Conservation (phyloP, 2,329 filamentous ascomycete genomes). For the Tricladium varicosporioides region DNA sequence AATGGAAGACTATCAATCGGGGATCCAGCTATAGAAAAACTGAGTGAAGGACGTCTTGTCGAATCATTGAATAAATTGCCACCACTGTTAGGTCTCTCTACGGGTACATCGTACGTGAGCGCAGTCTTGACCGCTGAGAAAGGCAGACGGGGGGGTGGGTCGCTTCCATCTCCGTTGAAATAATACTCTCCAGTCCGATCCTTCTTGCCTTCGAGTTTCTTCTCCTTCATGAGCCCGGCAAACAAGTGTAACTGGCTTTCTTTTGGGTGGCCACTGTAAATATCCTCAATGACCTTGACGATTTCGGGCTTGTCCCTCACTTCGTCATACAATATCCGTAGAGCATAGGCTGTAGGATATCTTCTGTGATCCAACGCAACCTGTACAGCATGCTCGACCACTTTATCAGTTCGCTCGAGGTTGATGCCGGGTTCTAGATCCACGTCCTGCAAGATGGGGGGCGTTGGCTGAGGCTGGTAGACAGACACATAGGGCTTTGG, state of each 20-base stretch:
- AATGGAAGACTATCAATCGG: constrained; percentile 3
- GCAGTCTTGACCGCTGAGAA: constrained; percentile 10
- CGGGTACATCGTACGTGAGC: constrained; percentile 6
- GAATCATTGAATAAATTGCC: constrained; percentile 2
- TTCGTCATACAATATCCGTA: constrained; percentile 60
- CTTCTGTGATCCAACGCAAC: constrained; percentile 55
- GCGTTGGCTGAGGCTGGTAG: not conserved
- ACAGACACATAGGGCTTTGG: not conserved
- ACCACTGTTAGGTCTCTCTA: not conserved
- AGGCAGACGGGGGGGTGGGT: constrained; percentile 22
- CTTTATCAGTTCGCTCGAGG: constrained; percentile 42
- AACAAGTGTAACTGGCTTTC: constrained; percentile 51
- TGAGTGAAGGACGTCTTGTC: not conserved
- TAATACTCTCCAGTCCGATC: constrained; percentile 50
- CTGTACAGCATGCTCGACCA: constrained; percentile 57
- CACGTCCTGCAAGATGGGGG: not conserved
- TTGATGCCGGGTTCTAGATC: constrained; percentile 24
- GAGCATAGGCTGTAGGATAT: constrained; percentile 61
- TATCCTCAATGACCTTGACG: constrained; percentile 55
- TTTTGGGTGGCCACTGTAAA: constrained; percentile 57
- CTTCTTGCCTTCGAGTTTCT: constrained; percentile 57
- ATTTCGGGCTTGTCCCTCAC: constrained; percentile 50
- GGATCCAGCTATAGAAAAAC: not conserved
- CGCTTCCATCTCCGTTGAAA: constrained; percentile 42
- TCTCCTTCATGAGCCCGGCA: constrained; percentile 47